Percentiles rank a stretch among this genome's conserved stretches.
Conservation (phyloP, 176 grass and related monocot species). For the Poa annua region DNA sequence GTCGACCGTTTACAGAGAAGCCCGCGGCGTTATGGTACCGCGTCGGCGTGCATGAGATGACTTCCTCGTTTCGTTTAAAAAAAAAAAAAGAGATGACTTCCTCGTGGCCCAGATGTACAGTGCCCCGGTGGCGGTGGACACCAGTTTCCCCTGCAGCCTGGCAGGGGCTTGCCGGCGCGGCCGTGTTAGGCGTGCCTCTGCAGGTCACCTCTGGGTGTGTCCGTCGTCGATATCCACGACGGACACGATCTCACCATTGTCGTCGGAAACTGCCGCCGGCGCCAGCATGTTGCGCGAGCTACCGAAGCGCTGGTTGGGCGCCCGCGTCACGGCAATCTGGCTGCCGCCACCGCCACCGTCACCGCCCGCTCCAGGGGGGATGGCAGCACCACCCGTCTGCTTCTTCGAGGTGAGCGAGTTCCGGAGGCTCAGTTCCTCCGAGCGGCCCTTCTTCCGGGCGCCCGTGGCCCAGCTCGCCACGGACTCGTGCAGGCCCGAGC, state of each 20-base stretch:
- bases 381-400: neutral
- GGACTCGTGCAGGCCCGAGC: conserved; percentile 18
- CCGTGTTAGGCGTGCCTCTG: neutral
- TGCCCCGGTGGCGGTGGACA: too few species aligned
- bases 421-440: neutral
- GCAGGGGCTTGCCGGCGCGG: too few species aligned
- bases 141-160: neutral
- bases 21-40: conserved; percentile 33
- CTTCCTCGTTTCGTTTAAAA: too few species aligned
- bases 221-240: neutral
- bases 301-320: neutral
- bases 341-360: neutral
- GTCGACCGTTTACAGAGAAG: conserved; percentile 6
- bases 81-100: too few species aligned
- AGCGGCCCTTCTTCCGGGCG: neutral
- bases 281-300: conserved; percentile 14
- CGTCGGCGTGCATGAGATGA: neutral
- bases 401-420: neutral
- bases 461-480: conserved; percentile 41
- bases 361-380: neutral
- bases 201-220: neutral
- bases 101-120: too few species aligned
- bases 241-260: conserved; percentile 39
- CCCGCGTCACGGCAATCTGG: neutral
- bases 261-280: neutral